phyloP scores from a whole-genome alignment of 2,329 filamentous ascomycete species.

The Fusarium lyarnte region DNA sequence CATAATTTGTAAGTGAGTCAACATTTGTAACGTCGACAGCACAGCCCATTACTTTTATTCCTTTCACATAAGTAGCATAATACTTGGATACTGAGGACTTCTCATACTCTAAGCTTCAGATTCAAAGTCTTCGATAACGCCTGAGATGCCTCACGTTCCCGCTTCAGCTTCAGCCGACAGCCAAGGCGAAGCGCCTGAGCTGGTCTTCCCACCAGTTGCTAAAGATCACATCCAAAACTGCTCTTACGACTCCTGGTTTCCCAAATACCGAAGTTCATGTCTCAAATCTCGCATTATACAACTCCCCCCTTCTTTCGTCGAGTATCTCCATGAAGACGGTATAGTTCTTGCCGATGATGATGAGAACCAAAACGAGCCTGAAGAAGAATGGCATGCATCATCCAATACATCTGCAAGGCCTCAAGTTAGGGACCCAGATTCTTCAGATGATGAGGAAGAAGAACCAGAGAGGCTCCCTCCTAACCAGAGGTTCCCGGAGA shows the following conservation, averaged over 20 bases:
- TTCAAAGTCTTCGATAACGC: not conserved
- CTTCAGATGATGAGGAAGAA: constrained; percentile 60
- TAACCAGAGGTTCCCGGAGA: constrained; percentile 70
- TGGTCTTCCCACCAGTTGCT: constrained; percentile 84
- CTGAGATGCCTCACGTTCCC: constrained; percentile 50
- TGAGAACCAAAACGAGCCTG: constrained; percentile 62
- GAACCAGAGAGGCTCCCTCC: constrained; percentile 54
- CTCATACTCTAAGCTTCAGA: not conserved
- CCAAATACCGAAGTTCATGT: constrained; percentile 81
- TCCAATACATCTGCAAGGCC: constrained; percentile 40
- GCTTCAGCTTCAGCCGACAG: constrained; percentile 8
- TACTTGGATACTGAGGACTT: not conserved
- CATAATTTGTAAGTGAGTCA: constrained; percentile 38
- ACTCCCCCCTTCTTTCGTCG: constrained; percentile 77
- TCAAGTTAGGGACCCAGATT: constrained; percentile 55
- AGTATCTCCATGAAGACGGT: constrained; percentile 91
- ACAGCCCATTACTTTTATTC: not conserved
- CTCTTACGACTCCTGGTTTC: constrained; percentile 93
- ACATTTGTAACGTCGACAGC: constrained; percentile 2
- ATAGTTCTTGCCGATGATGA: constrained; percentile 83
- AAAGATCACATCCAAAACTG: constrained; percentile 92
- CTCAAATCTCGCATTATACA: constrained; percentile 89
- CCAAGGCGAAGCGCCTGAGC: constrained; percentile 32
- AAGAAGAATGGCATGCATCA: constrained; percentile 60
- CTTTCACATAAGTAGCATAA: not conserved